Evolutionary conservation across 2,329 filamentous ascomycete species (phyloP).

Genomic region (Fusarium sp.): DNA sequence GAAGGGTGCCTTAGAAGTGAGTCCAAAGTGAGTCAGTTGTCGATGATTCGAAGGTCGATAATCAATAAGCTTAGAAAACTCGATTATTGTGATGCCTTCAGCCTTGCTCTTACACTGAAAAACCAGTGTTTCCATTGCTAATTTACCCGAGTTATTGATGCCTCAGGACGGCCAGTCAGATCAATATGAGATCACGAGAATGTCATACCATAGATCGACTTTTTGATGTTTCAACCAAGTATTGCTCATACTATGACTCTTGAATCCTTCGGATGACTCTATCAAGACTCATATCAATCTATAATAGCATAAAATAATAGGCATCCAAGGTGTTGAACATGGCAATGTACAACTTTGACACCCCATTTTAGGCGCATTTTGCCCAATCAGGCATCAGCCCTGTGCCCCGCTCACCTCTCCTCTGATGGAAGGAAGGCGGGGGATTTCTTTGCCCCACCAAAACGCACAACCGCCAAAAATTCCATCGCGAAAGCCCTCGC

Average conservation of each 20-base stretch:
- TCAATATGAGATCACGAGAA: slow-evolving; percentile 5
- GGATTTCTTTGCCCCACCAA: slow-evolving; percentile 58
- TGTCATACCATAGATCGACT: slow-evolving; percentile 4
- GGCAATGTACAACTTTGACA: slow-evolving; percentile 35
- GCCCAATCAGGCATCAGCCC: slow-evolving; percentile 31
- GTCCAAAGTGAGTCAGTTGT: slow-evolving; percentile 8
- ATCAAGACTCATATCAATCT: slow-evolving; percentile 5
- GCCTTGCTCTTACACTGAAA: slow-evolving; percentile 30
- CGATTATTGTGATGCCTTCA: slow-evolving; percentile 34
- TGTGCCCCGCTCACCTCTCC: slow-evolving; percentile 26
- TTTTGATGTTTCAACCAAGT: background rate
- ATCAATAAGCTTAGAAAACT: background rate
- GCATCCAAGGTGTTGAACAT: slow-evolving; percentile 27
- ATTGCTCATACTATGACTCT: slow-evolving; percentile 34
- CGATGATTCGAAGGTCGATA: background rate
- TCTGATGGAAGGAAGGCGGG: slow-evolving; percentile 34
- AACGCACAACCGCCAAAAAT: slow-evolving; percentile 65
- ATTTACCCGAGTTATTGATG: slow-evolving; percentile 42
- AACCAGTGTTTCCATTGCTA: slow-evolving; percentile 16
- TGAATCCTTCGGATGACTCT: slow-evolving; percentile 38
- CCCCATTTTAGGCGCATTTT: slow-evolving; percentile 9
- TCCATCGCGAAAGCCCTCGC: slow-evolving; percentile 56
- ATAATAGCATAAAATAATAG: slow-evolving; percentile 23
- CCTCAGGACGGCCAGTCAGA: slow-evolving; percentile 40
- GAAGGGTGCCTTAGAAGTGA: background rate